A percentile compares a stretch with the other conserved stretches of the same genome.
Evolutionary conservation across 192 early-diverging fungal species (phyloP).

Genomic region (Haplosporangium gracile): DNA sequence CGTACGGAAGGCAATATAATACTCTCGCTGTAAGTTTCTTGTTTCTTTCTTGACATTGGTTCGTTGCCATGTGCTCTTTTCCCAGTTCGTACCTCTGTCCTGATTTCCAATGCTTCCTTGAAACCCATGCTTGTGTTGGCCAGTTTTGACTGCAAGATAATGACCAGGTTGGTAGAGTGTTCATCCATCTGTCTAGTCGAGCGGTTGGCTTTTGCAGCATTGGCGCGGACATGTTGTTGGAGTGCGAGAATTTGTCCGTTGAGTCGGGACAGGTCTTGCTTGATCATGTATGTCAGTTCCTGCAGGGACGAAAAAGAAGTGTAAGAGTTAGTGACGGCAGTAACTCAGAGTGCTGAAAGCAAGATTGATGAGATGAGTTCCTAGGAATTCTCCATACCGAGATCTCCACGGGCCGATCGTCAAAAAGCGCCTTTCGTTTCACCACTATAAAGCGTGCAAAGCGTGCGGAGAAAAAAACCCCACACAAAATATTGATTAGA

Average conservation of each 20-base stretch:
- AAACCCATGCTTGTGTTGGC: constrained; percentile 92
- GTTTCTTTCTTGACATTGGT: neutral
- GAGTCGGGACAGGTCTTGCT: constrained; percentile 94
- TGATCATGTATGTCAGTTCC: constrained; percentile 93
- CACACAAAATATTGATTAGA: neutral
- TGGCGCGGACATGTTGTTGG: constrained; percentile 78
- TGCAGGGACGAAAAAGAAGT: constrained; percentile 41
- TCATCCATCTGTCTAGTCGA: constrained; percentile 84
- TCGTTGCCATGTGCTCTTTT: neutral
- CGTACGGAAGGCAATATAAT: too few relatives aligned
- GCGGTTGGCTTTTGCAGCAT: constrained; percentile 70
- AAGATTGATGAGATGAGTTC: neutral
- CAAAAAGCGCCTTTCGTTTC: constrained; percentile 94
- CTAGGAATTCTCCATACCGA: constrained; percentile 63
- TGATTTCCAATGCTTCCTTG: constrained; percentile 95
- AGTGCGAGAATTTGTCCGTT: constrained; percentile 93
- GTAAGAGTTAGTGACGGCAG: neutral
- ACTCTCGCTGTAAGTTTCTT: neutral
- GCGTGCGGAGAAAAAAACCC: too few relatives aligned
- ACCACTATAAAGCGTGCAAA: constrained; percentile 69
- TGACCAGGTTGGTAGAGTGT: constrained; percentile 94
- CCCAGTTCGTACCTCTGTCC: constrained; percentile 67
- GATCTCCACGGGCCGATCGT: constrained; percentile 97
- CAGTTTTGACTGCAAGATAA: constrained; percentile 91
- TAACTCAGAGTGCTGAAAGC: neutral